Evolutionary conservation across 2,329 filamentous ascomycete genomes (phyloP).

Genomic region (Juglanconis sp.): DNA sequence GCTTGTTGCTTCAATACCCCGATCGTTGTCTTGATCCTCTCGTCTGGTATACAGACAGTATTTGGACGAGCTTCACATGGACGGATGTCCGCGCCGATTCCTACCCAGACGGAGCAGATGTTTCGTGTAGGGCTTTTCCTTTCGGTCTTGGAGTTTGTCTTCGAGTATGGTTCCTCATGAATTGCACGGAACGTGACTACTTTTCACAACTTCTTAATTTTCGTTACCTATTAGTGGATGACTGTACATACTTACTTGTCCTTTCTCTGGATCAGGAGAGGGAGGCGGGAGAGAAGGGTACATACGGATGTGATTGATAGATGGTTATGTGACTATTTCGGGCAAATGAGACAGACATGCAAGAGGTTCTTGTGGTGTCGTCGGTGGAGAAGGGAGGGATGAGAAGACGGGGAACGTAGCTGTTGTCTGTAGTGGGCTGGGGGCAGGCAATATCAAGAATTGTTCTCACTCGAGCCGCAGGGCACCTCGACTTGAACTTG

Average conservation of each 20-base stretch:
- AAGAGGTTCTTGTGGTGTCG: no score
- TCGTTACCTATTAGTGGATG: conserved; percentile 11
- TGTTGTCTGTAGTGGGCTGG: conserved; percentile 16
- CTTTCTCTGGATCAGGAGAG: not conserved
- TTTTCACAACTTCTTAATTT: conserved; percentile 1
- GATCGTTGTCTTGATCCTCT: not conserved
- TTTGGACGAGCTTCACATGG: not conserved
- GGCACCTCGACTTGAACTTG: no score
- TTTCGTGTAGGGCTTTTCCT: not conserved
- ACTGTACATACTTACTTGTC: conserved; percentile 16
- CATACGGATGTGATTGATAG: conserved; percentile 8
- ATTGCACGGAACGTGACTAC: not conserved
- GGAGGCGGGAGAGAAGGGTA: not conserved
- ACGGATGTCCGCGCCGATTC: not conserved
- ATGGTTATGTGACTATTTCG: conserved; percentile 9
- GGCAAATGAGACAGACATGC: not conserved
- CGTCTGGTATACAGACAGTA: not conserved
- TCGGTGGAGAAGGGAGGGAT: not conserved
- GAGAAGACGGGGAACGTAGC: conserved; percentile 6
- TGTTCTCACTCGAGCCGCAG: conserved; percentile 1
- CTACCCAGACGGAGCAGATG: not conserved
- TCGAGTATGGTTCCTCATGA: not conserved
- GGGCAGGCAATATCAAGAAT: conserved; percentile 17
- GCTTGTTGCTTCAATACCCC: conserved; percentile 1
- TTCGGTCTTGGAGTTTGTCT: not conserved